Conservation (phyloP, 768 basidiomycete species). For the Termitomyces bulborhizus region DNA sequence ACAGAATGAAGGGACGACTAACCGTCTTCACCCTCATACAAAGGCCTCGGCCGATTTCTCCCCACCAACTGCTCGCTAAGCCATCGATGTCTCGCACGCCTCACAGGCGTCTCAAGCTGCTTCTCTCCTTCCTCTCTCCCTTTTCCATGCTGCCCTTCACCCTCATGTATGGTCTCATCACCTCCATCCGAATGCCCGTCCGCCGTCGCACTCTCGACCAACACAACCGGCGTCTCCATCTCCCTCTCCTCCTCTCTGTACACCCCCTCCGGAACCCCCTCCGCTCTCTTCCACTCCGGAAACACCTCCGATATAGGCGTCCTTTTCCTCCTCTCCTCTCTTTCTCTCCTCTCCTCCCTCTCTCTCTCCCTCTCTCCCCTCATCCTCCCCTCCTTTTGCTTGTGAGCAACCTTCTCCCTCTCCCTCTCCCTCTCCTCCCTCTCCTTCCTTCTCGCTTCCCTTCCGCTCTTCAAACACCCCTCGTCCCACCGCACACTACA, state of each 20-base stretch:
- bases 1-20: slow-evolving; percentile 7
- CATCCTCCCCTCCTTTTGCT: slow-evolving; percentile 13
- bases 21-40: slow-evolving; percentile 55
- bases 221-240: slow-evolving; percentile 25
- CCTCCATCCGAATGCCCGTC: slow-evolving; percentile 38
- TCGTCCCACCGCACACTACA: slow-evolving; percentile 50
- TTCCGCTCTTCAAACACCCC: slow-evolving; percentile 35
- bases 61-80: slow-evolving; percentile 59
- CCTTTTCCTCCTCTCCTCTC: slow-evolving; percentile 46
- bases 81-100: slow-evolving; percentile 47
- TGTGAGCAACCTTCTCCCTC: slow-evolving; percentile 7
- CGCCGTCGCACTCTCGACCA: slow-evolving; percentile 45
- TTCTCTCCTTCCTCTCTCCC: slow-evolving; percentile 13
- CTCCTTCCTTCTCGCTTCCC: slow-evolving; percentile 30
- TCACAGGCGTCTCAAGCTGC: slow-evolving; percentile 32
- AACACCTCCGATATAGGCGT: slow-evolving; percentile 57
- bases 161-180: slow-evolving; percentile 13
- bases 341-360: slow-evolving; percentile 31
- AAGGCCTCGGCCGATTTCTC: slow-evolving; percentile 38
- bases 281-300: slow-evolving; percentile 28
- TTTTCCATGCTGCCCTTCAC: slow-evolving; percentile 7
- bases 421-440: slow-evolving; percentile 13
- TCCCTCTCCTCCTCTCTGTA: background rate
- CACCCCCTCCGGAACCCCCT: background rate
- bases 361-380: slow-evolving; percentile 13